Percentiles rank a stretch among this genome's conserved stretches.
phyloP scores from a whole-genome alignment of 345 rosid species.

The Eucalyptus brandiana region DNA sequence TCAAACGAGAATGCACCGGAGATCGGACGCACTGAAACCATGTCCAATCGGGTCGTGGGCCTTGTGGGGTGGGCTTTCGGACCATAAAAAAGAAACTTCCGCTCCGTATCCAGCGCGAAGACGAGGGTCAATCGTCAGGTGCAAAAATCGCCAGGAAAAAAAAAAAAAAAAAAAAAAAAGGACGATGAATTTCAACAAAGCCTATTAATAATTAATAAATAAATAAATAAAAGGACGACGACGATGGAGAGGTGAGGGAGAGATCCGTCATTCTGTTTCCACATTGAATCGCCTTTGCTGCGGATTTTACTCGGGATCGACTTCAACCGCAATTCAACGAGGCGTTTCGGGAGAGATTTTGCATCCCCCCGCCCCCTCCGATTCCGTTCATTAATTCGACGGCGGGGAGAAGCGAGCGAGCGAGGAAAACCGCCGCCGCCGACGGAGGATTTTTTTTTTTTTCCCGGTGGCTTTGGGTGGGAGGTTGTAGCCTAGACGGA shows the following conservation, averaged over 20 bases:
- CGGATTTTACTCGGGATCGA: background rate
- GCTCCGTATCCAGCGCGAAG: background rate
- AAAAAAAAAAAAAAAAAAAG: accelerated
- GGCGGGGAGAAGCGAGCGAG: background rate
- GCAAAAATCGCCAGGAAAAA: background rate
- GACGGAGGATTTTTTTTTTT: background rate
- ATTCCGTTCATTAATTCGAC: background rate
- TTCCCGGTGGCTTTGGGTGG: background rate
- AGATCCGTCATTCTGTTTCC: background rate
- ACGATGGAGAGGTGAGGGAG: background rate
- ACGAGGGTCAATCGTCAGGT: background rate
- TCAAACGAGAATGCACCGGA: background rate
- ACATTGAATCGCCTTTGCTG: background rate
- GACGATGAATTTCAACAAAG: accelerated
- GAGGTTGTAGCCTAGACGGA: background rate
- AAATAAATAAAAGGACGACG: background rate
- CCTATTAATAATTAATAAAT: background rate
- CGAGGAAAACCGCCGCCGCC: background rate
- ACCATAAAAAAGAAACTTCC: background rate
- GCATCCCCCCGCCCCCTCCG: background rate
- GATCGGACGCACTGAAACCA: background rate
- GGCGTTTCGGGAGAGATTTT: background rate
- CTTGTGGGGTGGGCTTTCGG: background rate
- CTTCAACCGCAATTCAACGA: background rate
- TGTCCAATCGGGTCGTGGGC: background rate